phyloP scores from a whole-genome alignment of 805 yeast genomes.

The Martiniozyma abietophila region DNA sequence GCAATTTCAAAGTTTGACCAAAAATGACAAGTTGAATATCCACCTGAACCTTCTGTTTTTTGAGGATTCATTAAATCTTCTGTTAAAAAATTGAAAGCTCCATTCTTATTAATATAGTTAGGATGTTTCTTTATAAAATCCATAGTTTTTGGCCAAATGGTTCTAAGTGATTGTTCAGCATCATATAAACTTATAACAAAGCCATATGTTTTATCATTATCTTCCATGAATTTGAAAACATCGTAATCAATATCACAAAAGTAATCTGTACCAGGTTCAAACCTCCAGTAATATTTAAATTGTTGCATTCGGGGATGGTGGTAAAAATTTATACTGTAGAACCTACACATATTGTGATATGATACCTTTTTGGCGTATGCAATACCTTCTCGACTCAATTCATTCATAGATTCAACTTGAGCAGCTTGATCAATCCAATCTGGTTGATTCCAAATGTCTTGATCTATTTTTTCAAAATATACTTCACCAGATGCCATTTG shows the following conservation, averaged over 20 bases:
- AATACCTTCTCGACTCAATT: constrained; percentile 28
- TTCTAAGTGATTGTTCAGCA: constrained; percentile 49
- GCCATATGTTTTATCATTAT: constrained; percentile 62
- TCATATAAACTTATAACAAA: constrained; percentile 64
- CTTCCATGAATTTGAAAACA: constrained; percentile 64
- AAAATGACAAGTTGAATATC: constrained; percentile 65
- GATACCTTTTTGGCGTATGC: constrained; percentile 55
- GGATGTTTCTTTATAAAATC: constrained; percentile 49
- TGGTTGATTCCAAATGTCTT: constrained; percentile 41
- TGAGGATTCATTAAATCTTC: constrained; percentile 44
- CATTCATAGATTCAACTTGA: constrained; percentile 29
- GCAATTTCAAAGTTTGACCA: constrained; percentile 89
- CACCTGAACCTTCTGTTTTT: constrained; percentile 29
- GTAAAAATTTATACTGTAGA: constrained; percentile 57
- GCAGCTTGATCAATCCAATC: constrained; percentile 28
- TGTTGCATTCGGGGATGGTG: constrained; percentile 53
- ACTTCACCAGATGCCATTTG: constrained; percentile 33
- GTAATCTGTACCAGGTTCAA: constrained; percentile 66
- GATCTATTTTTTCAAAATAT: constrained; percentile 44
- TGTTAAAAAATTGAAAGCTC: constrained; percentile 44
- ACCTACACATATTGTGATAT: constrained; percentile 82
- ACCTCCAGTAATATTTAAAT: constrained; percentile 69
- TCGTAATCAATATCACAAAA: constrained; percentile 67
- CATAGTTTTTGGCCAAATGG: constrained; percentile 64
- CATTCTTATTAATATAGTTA: constrained; percentile 45